Evolutionary conservation across 2,329 filamentous ascomycete genomes (phyloP), one percentile per base, ranked within the genome.

Genomic region (Sporothrix brunneoviolacea): DNA sequence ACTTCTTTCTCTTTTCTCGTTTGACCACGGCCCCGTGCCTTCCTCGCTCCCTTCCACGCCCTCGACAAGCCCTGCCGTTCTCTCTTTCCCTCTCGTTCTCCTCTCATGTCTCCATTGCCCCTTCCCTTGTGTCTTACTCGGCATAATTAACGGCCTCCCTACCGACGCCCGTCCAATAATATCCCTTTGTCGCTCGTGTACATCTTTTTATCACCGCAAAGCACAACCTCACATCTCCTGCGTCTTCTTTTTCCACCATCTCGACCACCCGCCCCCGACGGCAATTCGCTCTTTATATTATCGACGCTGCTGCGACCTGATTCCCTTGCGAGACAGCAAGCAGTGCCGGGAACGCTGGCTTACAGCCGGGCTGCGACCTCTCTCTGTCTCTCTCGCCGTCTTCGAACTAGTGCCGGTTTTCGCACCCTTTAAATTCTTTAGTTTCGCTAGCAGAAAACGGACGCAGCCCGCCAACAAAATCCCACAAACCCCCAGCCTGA

Each of bases 381-480:
- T 46, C 18, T 37, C 19, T 5, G 19, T 19, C 36, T 46, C 32
- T 46, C 16, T 19, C 27, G 22, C 18, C 18, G 21, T 50, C 48
- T 35, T 45, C 28, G 35, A 44, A 40, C 49, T 47, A 51, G 49
- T 46, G 42, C 49, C 49, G 48, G 37, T 51, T 51, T 51, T 51
- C 49, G 49, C 49, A 51, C 49, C 30, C 22, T 36, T 51, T 42
- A 22, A 33, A 28, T 37, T 47, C 40, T 40, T 44, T 45, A 47
- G 42, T 39, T 42, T 47, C 36, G 28, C n/a, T 36, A 51, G 40
- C 27, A 50, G 35, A 39, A 45, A 35, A 37, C 49, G 42, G 30
- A 51, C 49, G 42, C 42, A 30, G 43, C 35, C 35, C 41, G 37
- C 48, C 48, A 35, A 19, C 36, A 46, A 37, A 47, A 40, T 46